Evolutionary conservation across 2,329 filamentous ascomycete species (phyloP), one percentile per base, ranked within the genome.

Genomic region (Sporothrix euskadiensis): DNA sequence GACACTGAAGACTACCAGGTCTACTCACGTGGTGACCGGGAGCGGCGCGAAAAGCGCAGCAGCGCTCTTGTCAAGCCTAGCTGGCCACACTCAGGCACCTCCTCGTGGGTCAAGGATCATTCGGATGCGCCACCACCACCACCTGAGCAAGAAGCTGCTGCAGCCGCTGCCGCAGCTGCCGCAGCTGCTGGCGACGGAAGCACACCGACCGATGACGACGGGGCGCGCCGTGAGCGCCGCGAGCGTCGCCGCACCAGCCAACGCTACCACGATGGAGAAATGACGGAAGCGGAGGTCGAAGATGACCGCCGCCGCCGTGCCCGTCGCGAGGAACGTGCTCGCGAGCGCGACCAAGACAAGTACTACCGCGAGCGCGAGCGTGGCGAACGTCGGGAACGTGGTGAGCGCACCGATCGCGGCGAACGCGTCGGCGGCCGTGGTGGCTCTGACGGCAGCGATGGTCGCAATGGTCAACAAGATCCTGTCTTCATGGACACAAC

Each of bases 21-120:
- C 83, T 84, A 86, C 74, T 79, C 83, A 5, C 83, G 83, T 35
- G 61, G 61, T 35, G 83, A 83, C 63, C 82, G 78, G 41, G 83
- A 80, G 71, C 79, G 78, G 73, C 75, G 78, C 72, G 75, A 77
- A 74, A 74, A 79, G 75, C 76, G 49, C 69, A 57, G 39, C 66
- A 65, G 66, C 35, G 65, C 16, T 14, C 35, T n/a, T 19, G 47
- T n/a, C 32, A 81, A 78, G 69, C 75, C 84, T 9, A 83, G 82
- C 10, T 90, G 89, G 89, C 88, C 89, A 22, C 87, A 90, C 78
- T 89, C 87, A 7, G 88, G 89, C 35, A 90, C 88, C 0, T 88
- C 87, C 9, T 90, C 88, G 0, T 91, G 89, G 89, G 88, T 90
- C 4, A 90, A 90, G 79, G 88, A 90, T 14, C 86, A 89, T 76